Evolutionary conservation across 2,329 filamentous ascomycete species (phyloP).

Genomic region (Raffaelea albimanens): DNA sequence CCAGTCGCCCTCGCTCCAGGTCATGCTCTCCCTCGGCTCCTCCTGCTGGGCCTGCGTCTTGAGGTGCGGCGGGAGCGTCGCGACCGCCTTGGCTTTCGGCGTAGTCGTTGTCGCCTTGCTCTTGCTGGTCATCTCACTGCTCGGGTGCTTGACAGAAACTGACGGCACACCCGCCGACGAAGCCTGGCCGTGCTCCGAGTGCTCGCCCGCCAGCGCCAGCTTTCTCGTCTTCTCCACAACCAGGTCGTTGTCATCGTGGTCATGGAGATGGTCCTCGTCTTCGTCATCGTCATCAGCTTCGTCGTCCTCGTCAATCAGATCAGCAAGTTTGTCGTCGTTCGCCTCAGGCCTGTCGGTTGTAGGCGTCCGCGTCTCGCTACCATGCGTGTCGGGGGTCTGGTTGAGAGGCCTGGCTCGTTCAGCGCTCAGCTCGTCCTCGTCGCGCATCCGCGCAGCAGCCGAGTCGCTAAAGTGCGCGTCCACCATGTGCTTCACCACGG

Average conservation of each 20-base stretch:
- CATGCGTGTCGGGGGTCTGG: conserved; percentile 49
- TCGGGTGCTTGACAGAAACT: too few species aligned
- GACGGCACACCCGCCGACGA: too few species aligned
- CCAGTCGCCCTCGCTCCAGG: conserved; percentile 60
- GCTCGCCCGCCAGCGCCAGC: background rate
- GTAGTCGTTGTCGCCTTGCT: too few species aligned
- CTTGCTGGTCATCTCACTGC: too few species aligned
- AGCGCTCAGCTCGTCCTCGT: conserved; percentile 54
- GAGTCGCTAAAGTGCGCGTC: conserved; percentile 88
- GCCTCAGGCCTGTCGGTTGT: background rate
- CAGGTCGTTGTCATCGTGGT: background rate
- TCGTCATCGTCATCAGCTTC: background rate
- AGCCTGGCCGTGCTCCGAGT: too few species aligned
- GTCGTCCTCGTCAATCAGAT: conserved; percentile 1
- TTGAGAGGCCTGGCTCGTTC: conserved; percentile 59
- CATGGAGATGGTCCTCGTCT: conserved; percentile 4
- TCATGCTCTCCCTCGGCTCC: conserved; percentile 37
- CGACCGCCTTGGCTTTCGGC: too few species aligned
- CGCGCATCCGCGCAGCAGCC: conserved; percentile 52
- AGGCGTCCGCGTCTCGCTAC: conserved; percentile 49
- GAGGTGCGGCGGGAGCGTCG: background rate
- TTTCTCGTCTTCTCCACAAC: background rate
- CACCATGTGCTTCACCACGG: conserved; percentile 87
- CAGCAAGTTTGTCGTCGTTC: background rate
- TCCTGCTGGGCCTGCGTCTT: too few species aligned